These are phyloP conservation scores for Fraxinus baroniana DNA, from an alignment of 305 asterid species.

Conservation along the genomic window DNA sequence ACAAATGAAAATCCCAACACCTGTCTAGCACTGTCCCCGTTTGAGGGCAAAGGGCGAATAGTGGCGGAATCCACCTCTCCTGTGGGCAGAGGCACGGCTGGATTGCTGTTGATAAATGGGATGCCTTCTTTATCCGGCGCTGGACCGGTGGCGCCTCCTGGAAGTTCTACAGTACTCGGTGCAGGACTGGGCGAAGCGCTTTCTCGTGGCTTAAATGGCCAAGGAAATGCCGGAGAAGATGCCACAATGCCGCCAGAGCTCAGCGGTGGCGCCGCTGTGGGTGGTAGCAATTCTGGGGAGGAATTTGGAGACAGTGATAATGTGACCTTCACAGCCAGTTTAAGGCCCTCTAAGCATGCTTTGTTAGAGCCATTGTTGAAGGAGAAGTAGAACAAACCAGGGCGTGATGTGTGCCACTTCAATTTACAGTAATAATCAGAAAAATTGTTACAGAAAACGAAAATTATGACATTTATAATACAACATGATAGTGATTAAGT, in stretches of 20 bases:
- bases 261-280: slow-evolving; percentile 32
- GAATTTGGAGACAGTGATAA: slow-evolving; percentile 20
- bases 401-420: slow-evolving; percentile 84
- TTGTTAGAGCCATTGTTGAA: slow-evolving; percentile 66
- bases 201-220: slow-evolving; percentile 64
- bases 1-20: slow-evolving; percentile 47
- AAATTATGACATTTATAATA: not conserved
- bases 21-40: slow-evolving; percentile 38
- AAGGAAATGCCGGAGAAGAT: slow-evolving; percentile 63
- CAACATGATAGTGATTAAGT: not conserved
- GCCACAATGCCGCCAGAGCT: slow-evolving; percentile 49
- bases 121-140: slow-evolving; percentile 56
- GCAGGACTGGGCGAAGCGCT: slow-evolving; percentile 45
- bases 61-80: slow-evolving; percentile 87
- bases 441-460: not conserved
- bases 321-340: slow-evolving; percentile 58
- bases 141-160: slow-evolving; percentile 29
- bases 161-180: slow-evolving; percentile 18
- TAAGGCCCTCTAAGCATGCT: slow-evolving; percentile 61
- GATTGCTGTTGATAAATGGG: slow-evolving; percentile 82
- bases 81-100: slow-evolving; percentile 89
- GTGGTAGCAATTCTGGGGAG: slow-evolving; percentile 24
- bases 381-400: slow-evolving; percentile 78
- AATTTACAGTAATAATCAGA: slow-evolving; percentile 16
- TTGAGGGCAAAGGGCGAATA: slow-evolving; percentile 55